phyloP scores from a whole-genome alignment of 306 rosid species.

The Albizia julibrissin region DNA sequence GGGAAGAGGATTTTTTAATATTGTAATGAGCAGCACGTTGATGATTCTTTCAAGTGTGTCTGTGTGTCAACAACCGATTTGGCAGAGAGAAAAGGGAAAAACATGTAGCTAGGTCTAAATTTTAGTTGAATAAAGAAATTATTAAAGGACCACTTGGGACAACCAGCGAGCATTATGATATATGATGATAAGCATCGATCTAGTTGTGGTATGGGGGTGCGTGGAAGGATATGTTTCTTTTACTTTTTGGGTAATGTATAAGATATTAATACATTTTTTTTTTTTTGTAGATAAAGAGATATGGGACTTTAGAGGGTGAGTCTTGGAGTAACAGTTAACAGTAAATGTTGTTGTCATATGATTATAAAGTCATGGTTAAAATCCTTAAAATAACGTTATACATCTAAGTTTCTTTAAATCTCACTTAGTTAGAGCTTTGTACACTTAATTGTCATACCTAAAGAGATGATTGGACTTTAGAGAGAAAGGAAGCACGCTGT shows the following conservation, averaged over 20 bases:
- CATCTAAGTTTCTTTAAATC: no score
- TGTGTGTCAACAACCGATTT: background rate
- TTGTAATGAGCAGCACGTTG: background rate
- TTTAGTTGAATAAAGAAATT: slow-evolving; percentile 26
- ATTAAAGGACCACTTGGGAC: slow-evolving; percentile 30
- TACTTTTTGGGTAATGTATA: no score
- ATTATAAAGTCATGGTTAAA: no score
- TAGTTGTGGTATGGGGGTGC: background rate
- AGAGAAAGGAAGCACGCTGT: slow-evolving; percentile 3
- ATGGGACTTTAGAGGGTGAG: no score
- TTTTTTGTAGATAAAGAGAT: slow-evolving; percentile 10
- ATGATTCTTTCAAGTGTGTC: slow-evolving; percentile 21
- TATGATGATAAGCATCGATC: slow-evolving; percentile 44
- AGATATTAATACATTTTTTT: background rate
- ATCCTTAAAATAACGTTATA: fast-evolving
- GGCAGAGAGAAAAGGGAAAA: background rate
- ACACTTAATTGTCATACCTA: no score
- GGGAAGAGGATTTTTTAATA: slow-evolving; percentile 23
- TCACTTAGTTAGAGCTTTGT: no score
- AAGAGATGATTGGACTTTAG: background rate
- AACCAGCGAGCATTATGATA: slow-evolving; percentile 15
- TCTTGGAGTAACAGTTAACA: no score
- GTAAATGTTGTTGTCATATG: no score
- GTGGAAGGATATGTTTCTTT: background rate
- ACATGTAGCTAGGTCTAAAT: background rate